phyloP scores from a whole-genome alignment of 1,284 basidiomycete genomes.

The Serendipita sp. region DNA sequence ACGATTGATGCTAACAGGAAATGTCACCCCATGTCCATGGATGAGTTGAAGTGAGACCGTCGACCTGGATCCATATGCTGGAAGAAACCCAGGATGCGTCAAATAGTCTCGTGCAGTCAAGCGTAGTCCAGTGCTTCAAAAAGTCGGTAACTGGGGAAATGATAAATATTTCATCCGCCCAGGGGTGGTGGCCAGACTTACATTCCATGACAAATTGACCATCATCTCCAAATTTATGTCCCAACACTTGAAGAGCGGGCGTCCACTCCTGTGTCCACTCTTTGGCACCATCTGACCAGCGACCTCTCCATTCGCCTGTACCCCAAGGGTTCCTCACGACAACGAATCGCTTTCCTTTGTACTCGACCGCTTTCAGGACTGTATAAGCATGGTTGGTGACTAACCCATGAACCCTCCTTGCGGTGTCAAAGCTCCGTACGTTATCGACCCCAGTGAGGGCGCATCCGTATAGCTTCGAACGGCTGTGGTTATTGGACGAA shows the following conservation, averaged over 20 bases:
- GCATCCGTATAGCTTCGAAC: slow-evolving; percentile 4
- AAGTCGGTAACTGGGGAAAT: slow-evolving; percentile 31
- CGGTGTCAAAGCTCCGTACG: background rate
- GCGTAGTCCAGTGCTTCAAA: slow-evolving; percentile 29
- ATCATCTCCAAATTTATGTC: slow-evolving; percentile 34
- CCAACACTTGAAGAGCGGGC: slow-evolving; percentile 25
- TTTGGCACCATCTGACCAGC: slow-evolving; percentile 38
- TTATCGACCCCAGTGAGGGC: background rate
- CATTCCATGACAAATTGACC: slow-evolving; percentile 45
- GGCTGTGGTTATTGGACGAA: background rate
- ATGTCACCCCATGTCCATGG: slow-evolving; percentile 36
- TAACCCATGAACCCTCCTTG: slow-evolving; percentile 17
- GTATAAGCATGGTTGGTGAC: slow-evolving; percentile 37
- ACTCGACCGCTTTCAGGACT: slow-evolving; percentile 34
- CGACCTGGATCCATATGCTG: slow-evolving; percentile 33
- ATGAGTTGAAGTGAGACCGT: slow-evolving; percentile 23
- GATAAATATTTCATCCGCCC: background rate
- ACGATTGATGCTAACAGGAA: slow-evolving; percentile 25
- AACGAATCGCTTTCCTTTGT: slow-evolving; percentile 34
- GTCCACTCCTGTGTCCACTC: slow-evolving; percentile 38
- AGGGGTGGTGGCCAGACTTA: slow-evolving; percentile 16
- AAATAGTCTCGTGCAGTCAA: slow-evolving; percentile 35
- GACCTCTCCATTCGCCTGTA: slow-evolving; percentile 33
- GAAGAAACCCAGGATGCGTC: slow-evolving; percentile 35
- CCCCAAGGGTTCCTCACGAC: slow-evolving; percentile 39